phyloP scores from a whole-genome alignment of 2,329 filamentous ascomycete species.

The Pyrenochaeta sp. region DNA sequence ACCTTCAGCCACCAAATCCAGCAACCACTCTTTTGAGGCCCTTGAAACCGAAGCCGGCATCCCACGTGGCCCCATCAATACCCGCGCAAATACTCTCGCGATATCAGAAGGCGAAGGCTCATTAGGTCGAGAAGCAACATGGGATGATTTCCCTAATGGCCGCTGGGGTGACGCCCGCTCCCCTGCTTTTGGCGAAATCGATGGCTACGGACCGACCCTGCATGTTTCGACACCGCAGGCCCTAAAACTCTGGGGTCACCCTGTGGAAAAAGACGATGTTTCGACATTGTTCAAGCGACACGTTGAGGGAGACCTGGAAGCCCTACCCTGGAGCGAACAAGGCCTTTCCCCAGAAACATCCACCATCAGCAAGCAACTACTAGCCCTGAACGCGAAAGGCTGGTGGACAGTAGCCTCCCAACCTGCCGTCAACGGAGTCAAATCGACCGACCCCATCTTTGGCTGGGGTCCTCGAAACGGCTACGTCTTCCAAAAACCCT shows the following conservation, averaged over 20 bases:
- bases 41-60: conserved; percentile 79
- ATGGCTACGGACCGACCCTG: conserved; percentile 96
- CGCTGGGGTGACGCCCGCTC: conserved; percentile 93
- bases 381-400: conserved; percentile 79
- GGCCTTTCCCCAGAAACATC: conserved; percentile 83
- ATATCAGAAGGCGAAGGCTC: conserved; percentile 94
- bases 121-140: conserved; percentile 91
- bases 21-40: conserved; percentile 65
- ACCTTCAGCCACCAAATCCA: conserved; percentile 63
- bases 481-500: conserved; percentile 98
- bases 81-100: conserved; percentile 83
- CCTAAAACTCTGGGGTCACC: conserved; percentile 83
- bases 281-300: conserved; percentile 82
- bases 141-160: conserved; percentile 98
- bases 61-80: conserved; percentile 75
- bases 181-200: conserved; percentile 88
- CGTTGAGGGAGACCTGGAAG: conserved; percentile 78
- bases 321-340: conserved; percentile 94
- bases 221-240: conserved; percentile 90
- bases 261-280: conserved; percentile 74
- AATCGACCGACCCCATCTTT: conserved; percentile 78
- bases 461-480: conserved; percentile 94
- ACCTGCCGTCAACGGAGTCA: conserved; percentile 87
- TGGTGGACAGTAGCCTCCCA: conserved; percentile 99
- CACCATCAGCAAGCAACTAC: conserved; percentile 78